Evolutionary conservation across 768 basidiomycete species (phyloP), one percentile per base, ranked within the genome.

Genomic region (Boletus coccyginus): DNA sequence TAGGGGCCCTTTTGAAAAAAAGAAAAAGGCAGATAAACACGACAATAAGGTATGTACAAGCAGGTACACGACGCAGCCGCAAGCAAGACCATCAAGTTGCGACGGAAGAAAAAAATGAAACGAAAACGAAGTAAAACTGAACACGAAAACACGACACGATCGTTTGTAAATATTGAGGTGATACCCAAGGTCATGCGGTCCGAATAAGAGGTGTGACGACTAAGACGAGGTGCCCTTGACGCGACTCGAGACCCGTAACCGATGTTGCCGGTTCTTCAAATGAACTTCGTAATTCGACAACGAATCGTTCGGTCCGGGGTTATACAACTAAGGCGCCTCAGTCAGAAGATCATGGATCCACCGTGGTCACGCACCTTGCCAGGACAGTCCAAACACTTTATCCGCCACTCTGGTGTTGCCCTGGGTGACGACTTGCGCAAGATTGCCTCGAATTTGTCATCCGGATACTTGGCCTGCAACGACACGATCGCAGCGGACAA

Each of bases 281-380:
- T 99, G 96, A 12, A 97, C 89, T 67, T 94, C 90, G 63, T 94
- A 98, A 70, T 98, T 97, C 27, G 81, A 78, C 47, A 98, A 73
- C 12, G 91, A 90, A 73, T 95, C 88, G 9, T 81, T 88, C 12
- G 92, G 92, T 45, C 95, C 95, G 44, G 94, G 86, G 63, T 89
- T 92, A 78, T 97, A 98, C 55, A 97, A 71, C 87, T 94, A 64
- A 14, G 8, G 36, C 38, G 29, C 7, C 5, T 27, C 19, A 9
- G 12, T 58, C 27, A 60, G 45, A 36, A 31, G 40, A 33, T 27
- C 27, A 27, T 27, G 3, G 27, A 3, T 27, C 27, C 27, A 33
- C 2, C 17, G 19, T 27, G 24, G 27, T 14, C 36, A 54, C 62
- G 29, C 57, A 92, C 93, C 82, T 94, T 96, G 66, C 93, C 93